Base-by-base conservation (phyloP, 2,329 filamentous ascomycete species). In the Albifimbria verrucaria region DNA sequence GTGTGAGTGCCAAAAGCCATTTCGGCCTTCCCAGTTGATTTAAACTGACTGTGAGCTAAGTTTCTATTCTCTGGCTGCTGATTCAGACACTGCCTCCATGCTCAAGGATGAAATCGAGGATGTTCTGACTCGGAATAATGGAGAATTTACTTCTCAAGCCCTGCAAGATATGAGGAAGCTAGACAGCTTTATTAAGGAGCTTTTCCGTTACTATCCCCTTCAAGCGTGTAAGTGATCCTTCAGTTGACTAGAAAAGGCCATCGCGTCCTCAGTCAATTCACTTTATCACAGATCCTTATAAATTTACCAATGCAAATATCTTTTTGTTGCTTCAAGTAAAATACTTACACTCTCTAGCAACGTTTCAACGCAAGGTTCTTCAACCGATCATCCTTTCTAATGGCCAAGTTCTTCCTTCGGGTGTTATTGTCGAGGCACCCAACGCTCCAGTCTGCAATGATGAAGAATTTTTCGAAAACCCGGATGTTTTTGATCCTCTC, bases 61-160 rank as follows among this genome's bases (percentile, higher is more conserved):
- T 6, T 72, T 86, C 47, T 82, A 39, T 15, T 7, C 32, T 52
- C 62, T 86, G 3, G 75, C 75, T 0, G 71, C 76, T 6, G 66
- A 72, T 57, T 80, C 79, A 0, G 75, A 83, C 25, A 71, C 78
- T 57, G 65, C 80, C 28, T 67, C 77, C 5, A 72, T 76, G 10
- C 64, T 85, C 1, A 75, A 82, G 2, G 71, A 79, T 21, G 82
- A 86, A 57, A 76, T 79, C 7, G 59, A 68, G 3, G 58, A 67
- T 1, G 72, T 70, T 0, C 59, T 79, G 1, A 61, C 61, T 1
- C 65, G 66, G 15, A 62, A 69, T 20, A 64, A 65, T 23, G 68
- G 68, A 2, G 66, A 66, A 55, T 64, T 64, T 18, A 67, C 63
- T 7, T 71, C 63, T 39, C 60, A 66, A n/a, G 71, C 68, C 6